Conservation (phyloP, 768 basidiomycete genomes). For the Mycena latifolia region DNA sequence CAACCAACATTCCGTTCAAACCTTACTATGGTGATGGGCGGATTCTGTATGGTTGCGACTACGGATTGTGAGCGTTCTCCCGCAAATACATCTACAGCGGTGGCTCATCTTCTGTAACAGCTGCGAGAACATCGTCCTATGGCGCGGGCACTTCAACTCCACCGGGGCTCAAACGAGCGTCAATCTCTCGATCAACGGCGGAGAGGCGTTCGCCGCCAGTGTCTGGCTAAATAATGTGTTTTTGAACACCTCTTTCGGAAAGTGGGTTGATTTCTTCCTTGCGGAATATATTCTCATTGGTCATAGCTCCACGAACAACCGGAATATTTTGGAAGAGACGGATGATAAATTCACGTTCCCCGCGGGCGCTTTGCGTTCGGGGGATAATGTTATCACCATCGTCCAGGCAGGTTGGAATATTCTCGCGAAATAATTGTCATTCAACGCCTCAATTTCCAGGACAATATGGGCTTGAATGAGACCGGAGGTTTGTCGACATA, state of each 20-base stretch:
- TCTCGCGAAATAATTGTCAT: no score
- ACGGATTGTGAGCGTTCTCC: conserved; percentile 75
- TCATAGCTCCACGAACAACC: conserved; percentile 75
- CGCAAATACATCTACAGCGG: neutral
- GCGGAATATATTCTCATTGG: neutral
- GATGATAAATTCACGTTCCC: conserved; percentile 79
- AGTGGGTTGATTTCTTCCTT: conserved; percentile 56
- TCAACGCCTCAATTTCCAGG: conserved; percentile 61
- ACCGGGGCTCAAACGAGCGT: conserved; percentile 72
- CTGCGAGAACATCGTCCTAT: conserved; percentile 86
- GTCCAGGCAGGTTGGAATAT: conserved; percentile 64
- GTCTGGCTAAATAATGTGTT: conserved; percentile 85
- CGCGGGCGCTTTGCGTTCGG: conserved; percentile 58
- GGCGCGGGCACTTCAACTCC: conserved; percentile 84
- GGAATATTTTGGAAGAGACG: conserved; percentile 70
- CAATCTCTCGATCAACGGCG: conserved; percentile 85
- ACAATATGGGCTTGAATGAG: conserved; percentile 86
- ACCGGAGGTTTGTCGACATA: conserved; percentile 55
- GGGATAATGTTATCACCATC: conserved; percentile 84
- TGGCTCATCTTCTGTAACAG: conserved; percentile 51
- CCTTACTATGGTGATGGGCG: conserved; percentile 82
- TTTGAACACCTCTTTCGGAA: conserved; percentile 79
- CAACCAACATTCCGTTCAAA: conserved; percentile 78
- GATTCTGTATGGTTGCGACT: conserved; percentile 89
- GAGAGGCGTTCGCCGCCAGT: conserved; percentile 86